Evolutionary conservation across 2,329 filamentous ascomycete species (phyloP), one percentile per base, ranked within the genome.

Genomic region (Colletotrichum sp.): DNA sequence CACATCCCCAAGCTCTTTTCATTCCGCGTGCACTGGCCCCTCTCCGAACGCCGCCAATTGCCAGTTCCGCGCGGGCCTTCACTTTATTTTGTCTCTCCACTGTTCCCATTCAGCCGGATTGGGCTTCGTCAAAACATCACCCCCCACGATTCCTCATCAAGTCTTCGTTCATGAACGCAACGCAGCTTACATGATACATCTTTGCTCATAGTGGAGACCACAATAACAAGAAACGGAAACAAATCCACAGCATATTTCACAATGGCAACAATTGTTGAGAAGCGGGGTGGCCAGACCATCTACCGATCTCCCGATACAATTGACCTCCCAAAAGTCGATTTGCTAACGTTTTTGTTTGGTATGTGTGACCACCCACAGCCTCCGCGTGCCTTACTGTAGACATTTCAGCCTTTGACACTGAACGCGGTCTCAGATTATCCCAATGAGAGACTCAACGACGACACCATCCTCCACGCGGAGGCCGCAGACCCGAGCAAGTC

Each of bases 391-490:
- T 48, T 28, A 6, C 6, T 34, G 9, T 24, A 28, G 16, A 14
- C 7, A 14, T 21, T n/a, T 26, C 9, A 21, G 28, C n/a, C 13
- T 6, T 21, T 18, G 9, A 21, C 14, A 14, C 43, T 65, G 30
- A 64, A 24, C 26, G 24, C 7, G 9, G 2, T 5, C 14, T n/a
- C 55, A 75, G 57, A 73, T 28, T 65, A 21, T 12, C 59, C 48
- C 13, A 77, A 68, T 21, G 64, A 77, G 21, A 69, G 65, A 14
- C 57, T 77, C 14, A 79, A 86, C 26, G 87, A 90, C 61, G 85
- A 91, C 68, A 90, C 88, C 0, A 79, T 89, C 4, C 82, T 93
- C 6, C 91, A 93, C 80, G 85, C 87, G 59, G 91, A 92, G 78
- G 92, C 92, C 1, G 86, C 87, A 7, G 85, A 92, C 66, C 90